Percentiles rank a stretch among this genome's conserved stretches.
phyloP scores from a whole-genome alignment of 306 rosid genomes.

The Vachellia collinsii region DNA sequence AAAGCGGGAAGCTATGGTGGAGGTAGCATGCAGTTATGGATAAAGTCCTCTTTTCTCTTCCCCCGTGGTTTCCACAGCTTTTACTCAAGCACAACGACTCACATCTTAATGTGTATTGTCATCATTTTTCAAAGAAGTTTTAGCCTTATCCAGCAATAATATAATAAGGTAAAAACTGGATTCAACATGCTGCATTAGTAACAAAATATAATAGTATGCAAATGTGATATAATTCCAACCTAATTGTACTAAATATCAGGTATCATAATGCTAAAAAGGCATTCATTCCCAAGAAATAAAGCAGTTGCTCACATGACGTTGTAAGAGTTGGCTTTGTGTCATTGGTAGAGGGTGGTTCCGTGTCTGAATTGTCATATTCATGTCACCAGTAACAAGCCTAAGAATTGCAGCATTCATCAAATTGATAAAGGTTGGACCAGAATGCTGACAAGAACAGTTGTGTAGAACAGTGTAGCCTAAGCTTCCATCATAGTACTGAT shows the following conservation, averaged over 20 bases:
- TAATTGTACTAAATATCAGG: not conserved
- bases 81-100: not conserved
- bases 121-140: not conserved
- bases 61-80: not conserved
- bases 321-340: constrained; percentile 87
- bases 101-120: not conserved
- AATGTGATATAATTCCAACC: constrained; percentile 18
- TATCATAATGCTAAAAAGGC: not conserved
- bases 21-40: not conserved
- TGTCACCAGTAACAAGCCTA: constrained; percentile 65
- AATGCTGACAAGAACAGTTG: constrained; percentile 92
- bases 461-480: constrained; percentile 93
- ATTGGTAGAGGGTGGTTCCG: constrained; percentile 94
- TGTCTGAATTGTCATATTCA: constrained; percentile 78
- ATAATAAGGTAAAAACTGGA: not conserved
- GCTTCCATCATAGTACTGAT: constrained; percentile 76
- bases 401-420: constrained; percentile 90
- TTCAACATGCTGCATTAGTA: not conserved
- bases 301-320: constrained; percentile 69
- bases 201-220: not conserved
- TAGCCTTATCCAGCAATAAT: not conserved
- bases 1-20: not conserved
- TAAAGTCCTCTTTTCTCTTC: not conserved
- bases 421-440: constrained; percentile 95
- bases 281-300: constrained; percentile 13